Base-by-base conservation (phyloP, 2,329 filamentous ascomycete species). In the Aureobasidium leucospermi region DNA sequence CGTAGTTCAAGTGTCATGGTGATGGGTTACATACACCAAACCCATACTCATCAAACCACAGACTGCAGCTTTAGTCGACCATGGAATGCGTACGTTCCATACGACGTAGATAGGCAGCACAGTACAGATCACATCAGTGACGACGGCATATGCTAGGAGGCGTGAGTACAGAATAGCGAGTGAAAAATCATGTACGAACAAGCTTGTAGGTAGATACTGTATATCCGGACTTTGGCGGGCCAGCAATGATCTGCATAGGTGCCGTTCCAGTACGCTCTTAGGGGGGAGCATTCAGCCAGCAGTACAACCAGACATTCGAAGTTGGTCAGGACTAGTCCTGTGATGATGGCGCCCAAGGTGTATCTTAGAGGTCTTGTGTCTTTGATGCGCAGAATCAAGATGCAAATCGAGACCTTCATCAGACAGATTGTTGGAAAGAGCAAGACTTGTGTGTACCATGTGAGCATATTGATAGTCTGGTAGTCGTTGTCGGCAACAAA, bases 371-470 rank as follows among this genome's bases (percentile, higher is more conserved):
- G 32, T 7, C 38, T 38, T n/a, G 39, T 55, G n/a, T 55, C 51
- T n/a, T 76, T 75, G 65, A 78, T 76, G 13, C 75, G 71, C 4
- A 77, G 63, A 1, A 77, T 64, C 8, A 78, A 65, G 11, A 77
- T 61, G 63, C 75, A 69, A 52, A 78, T 76, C 3, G 74, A 77
- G 31, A 73, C 67, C 60, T 78, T 78, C 47, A 78, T 67, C 1
- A 77, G 58, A 41, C 71, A 74, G 36, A 76, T 70, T 42, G 69
- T 70, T 10, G 67, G 65, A 60, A 77, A 78, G 2, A 78, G 69
- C 19, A 75, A 65, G 13, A 77, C 66, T 65, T 77, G 74, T 3
- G 71, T 73, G 46, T 71, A 65, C 74, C 74, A 77, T 9, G 53
- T 57, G 8, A 59, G 47, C 67, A 73, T 73, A 60, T 73, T 76